phyloP scores from a whole-genome alignment of 495 filamentous ascomycete genomes.

The Friedmanniomyces endolithicus region DNA sequence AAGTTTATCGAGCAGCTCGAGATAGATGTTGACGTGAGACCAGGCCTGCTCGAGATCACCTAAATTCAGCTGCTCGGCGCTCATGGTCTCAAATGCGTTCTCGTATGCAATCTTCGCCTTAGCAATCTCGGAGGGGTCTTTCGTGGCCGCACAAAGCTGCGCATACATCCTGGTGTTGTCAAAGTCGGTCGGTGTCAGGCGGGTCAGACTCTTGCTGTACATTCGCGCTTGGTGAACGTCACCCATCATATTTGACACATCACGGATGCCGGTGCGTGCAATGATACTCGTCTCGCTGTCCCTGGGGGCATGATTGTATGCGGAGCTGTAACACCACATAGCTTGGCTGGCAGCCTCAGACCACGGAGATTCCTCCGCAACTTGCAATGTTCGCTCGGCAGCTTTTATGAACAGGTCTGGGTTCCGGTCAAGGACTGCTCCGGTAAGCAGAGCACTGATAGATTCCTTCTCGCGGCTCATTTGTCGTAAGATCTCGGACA shows the following conservation, averaged over 20 bases:
- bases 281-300: background rate
- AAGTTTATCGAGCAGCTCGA: conserved; percentile 49
- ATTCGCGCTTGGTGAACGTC: conserved; percentile 43
- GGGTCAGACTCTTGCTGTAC: conserved; percentile 54
- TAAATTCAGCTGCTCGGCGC: conserved; percentile 16
- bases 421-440: conserved; percentile 60
- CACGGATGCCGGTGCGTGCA: conserved; percentile 22
- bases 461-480: conserved; percentile 56
- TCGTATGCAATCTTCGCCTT: conserved; percentile 51
- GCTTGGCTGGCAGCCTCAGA: conserved; percentile 33
- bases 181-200: conserved; percentile 45
- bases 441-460: conserved; percentile 53
- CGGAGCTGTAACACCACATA: conserved; percentile 56
- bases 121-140: conserved; percentile 44
- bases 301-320: conserved; percentile 37
- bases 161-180: conserved; percentile 51
- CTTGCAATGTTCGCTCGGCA: conserved; percentile 53
- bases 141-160: conserved; percentile 37
- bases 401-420: conserved; percentile 54
- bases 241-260: conserved; percentile 45
- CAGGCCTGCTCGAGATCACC: conserved; percentile 40
- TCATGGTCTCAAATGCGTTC: conserved; percentile 37
- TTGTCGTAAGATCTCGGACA: conserved; percentile 59
- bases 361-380: conserved; percentile 27
- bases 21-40: conserved; percentile 73